Evolutionary conservation across 225 moss, liverwort and hornwort species (phyloP), one percentile per base, ranked within the genome.

Genomic region (Physcomitrium patens): DNA sequence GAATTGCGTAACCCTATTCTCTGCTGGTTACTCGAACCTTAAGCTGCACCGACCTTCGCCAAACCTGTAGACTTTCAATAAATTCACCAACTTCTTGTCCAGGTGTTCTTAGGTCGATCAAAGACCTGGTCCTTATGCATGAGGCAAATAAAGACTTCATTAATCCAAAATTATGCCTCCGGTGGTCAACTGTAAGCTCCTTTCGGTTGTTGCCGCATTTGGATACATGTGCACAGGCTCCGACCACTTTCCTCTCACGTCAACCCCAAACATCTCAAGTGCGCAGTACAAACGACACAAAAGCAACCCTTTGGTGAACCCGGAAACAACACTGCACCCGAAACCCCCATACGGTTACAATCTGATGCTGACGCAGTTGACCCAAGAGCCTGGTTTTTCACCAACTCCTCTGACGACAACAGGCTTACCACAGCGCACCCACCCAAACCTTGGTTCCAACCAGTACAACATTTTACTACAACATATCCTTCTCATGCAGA

Each of bases 1-100:
- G 43, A 75, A 80, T 70, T 70, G 58, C 26, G 27, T 16, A 72
- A 67, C 68, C 72, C 81, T 81, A 72, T 66, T 65, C 28, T 16
- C 11, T 31, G 0, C 24, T 15, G 11, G 48, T 15, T 12, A 2
- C 48, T 15, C 12, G 15, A 15, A 49, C 53, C 67, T 7, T 56
- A 45, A 22, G 46, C 43, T 9, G 52, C 64, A 12, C 50, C 63
- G 23, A 42, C 64, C 18, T 46, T 17, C 70, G 70, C 37, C 15
- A 23, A 60, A 60, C 63, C 68, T 48, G 63, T 49, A 7, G 63
- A 53, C 44, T 0, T 56, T 56, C 55, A 74, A 23, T 45, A 31
- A 61, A 55, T 56, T 74, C 44, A 63, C 79, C 64, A 19, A 69
- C 59, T 70, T 65, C 43, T 48, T 18, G 47, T n/a, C 65, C 41